Conservation (phyloP, 2,329 filamentous ascomycete species). For the Aspergillus brasiliensis region DNA sequence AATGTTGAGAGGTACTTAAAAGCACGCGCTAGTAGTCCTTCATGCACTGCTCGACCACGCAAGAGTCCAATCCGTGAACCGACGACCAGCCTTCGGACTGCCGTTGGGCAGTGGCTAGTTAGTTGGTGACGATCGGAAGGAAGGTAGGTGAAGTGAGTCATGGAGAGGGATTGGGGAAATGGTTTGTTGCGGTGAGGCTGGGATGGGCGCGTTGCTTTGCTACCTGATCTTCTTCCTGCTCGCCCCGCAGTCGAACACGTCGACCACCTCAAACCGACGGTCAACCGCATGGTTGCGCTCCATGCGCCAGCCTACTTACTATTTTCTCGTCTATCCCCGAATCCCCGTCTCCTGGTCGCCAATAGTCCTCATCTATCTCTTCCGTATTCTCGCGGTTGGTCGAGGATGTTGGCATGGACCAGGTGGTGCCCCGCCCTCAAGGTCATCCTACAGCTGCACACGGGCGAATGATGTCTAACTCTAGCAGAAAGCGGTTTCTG, state of each 20-base stretch:
- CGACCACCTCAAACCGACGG: neutral
- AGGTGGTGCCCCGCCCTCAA: neutral
- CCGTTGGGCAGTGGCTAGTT: neutral
- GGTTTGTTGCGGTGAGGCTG: slow-evolving; percentile 8
- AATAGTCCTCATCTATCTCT: neutral
- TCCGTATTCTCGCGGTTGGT: neutral
- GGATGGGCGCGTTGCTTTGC: neutral
- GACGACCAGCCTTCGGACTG: neutral
- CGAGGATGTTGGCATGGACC: neutral
- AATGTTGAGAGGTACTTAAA: too few relatives aligned
- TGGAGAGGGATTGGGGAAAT: neutral
- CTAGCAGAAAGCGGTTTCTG: neutral
- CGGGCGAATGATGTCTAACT: neutral
- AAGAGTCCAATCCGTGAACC: neutral
- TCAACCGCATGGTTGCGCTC: neutral
- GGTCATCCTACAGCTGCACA: neutral
- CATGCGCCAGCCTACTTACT: neutral
- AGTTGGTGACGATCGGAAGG: neutral
- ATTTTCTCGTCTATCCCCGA: neutral
- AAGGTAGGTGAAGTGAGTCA: slow-evolving; percentile 5
- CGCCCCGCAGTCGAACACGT: slow-evolving; percentile 7
- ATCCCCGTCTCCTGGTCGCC: neutral
- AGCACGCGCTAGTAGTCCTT: neutral
- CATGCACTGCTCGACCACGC: neutral
- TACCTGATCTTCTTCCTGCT: neutral